Base-by-base conservation (phyloP, 805 yeast species). In the Spathaspora sp. region DNA sequence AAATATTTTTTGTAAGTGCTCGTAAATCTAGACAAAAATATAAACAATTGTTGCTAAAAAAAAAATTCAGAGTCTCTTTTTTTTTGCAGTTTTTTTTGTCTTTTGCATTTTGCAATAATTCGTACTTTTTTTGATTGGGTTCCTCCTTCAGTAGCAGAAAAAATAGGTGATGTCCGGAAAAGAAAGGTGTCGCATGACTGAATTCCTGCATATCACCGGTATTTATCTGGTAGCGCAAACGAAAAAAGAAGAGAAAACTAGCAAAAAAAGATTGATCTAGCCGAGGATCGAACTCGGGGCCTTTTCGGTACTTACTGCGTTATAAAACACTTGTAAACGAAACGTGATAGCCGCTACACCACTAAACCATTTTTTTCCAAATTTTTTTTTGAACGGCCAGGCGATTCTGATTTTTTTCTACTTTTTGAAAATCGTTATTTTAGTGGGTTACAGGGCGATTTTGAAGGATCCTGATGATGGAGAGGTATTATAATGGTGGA, bases 241-340 rank as follows among this genome's bases (percentile, higher is more conserved):
- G 26, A 3, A 6, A 23, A 23, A 23, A 23, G 6, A 23, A 23
- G 6, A 23, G 20, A 45, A 18, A 31, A 44, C 11, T n/a, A 9
- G 6, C 46, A 43, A 46, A 46, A 38, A 46, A 48, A 49, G 9
- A 44, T 40, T 18, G 49, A 49, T 29, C 66, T 66, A 66, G 69
- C 73, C 71, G 73, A 67, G 74, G 72, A 67, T 69, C 73, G 73
- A 69, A 69, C 74, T 67, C 73, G 71, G 73, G 74, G 65, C 72
- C 74, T 68, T 66, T 68, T 69, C 73, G 72, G 73, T 50, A 57
- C 65, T 68, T 64, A 66, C 68, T 61, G 63, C 57, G 65, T 38
- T 4, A 32, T 10, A 29, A 48, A 8, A 50, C 67, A 63, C 65
- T 55, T 69, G 73, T 69, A 67, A 69, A 69, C 72, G 73, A 69